Evolutionary conservation across 306 rosid species (phyloP), one percentile per base, ranked within the genome.

Genomic region (Lithocarpus polystachyus): DNA sequence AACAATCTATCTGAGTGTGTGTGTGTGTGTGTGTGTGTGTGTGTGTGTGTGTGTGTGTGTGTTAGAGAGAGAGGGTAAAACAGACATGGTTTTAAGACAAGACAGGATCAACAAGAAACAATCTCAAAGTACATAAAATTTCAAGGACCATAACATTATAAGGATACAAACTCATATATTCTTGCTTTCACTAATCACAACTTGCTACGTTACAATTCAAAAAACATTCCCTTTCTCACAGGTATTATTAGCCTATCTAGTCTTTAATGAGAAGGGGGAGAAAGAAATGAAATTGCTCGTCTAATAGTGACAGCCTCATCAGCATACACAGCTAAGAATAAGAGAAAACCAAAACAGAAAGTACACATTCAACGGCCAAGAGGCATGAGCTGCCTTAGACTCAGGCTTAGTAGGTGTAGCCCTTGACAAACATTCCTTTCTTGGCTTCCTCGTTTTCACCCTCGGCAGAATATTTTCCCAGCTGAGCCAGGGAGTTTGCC

Each of bases 401-500:
- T 75, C 62, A 51, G 20, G 77, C 79, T 82, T 82, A 95, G 90
- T 95, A 93, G 65, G 96, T 91, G 69, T 95, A 95, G 73, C 97
- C 99, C 87, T 87, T 89, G 81, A 91, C 96, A 62, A 95, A 95
- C 99, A 95, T 95, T 77, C 96, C 99, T 56, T 80, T 88, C 84
- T 81, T 90, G 73, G 99, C 96, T 73, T 93, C 99, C 64, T 95
- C 99, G 2, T 79, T 86, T 75, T 95, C 99, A 11, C 96, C 99
- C 11, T 87, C 90, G 0, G 93, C 98, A 1, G 98, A 85, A 87
- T 95, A 95, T 82, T 86, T 93, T 76, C 99, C 99, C 4, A 95
- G 93, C 84, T 95, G 99, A 60, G 99, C 99, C 78, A 96, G 80
- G 75, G 99, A 95, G 83, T 95, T 95, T 1, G 99, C 99, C 90